Evolutionary conservation across 768 basidiomycete genomes (phyloP).

Genomic region (Leccinum boreale): DNA sequence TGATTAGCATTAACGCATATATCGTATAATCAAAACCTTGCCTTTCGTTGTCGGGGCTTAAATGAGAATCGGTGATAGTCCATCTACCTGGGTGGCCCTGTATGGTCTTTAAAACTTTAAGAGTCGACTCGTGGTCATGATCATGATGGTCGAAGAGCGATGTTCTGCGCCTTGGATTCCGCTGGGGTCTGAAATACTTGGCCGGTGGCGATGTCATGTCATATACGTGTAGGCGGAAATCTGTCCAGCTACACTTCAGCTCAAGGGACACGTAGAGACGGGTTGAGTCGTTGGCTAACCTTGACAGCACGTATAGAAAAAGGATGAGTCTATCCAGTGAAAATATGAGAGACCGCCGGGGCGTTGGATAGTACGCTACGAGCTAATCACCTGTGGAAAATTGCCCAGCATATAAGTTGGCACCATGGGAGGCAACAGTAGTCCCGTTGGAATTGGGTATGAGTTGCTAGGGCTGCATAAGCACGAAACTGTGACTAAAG

Average conservation of each 20-base stretch:
- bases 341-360: slow-evolving; percentile 1
- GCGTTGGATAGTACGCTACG: not conserved
- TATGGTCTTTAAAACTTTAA: slow-evolving; percentile 60
- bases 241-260: slow-evolving; percentile 34
- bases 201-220: slow-evolving; percentile 57
- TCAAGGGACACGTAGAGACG: not conserved
- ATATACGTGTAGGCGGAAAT: slow-evolving; percentile 88
- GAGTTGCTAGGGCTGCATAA: slow-evolving; percentile 45
- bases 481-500: not conserved
- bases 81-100: slow-evolving; percentile 75
- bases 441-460: slow-evolving; percentile 81
- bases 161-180: slow-evolving; percentile 15
- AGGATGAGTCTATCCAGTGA: slow-evolving; percentile 65
- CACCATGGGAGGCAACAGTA: slow-evolving; percentile 66
- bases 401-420: slow-evolving; percentile 83
- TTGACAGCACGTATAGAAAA: slow-evolving; percentile 92
- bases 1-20: slow-evolving; percentile 26
- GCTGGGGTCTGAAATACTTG: slow-evolving; percentile 16
- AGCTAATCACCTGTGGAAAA: slow-evolving; percentile 61
- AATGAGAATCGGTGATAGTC: slow-evolving; percentile 95
- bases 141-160: slow-evolving; percentile 25
- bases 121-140: slow-evolving; percentile 45
- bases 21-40: slow-evolving; percentile 47
- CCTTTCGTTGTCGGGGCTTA: slow-evolving; percentile 87
- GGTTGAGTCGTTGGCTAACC: slow-evolving; percentile 39